A percentile compares a stretch with the other conserved stretches of the same genome.
Conservation (phyloP, 495 filamentous ascomycete genomes). For the Usnea hakonensis region DNA sequence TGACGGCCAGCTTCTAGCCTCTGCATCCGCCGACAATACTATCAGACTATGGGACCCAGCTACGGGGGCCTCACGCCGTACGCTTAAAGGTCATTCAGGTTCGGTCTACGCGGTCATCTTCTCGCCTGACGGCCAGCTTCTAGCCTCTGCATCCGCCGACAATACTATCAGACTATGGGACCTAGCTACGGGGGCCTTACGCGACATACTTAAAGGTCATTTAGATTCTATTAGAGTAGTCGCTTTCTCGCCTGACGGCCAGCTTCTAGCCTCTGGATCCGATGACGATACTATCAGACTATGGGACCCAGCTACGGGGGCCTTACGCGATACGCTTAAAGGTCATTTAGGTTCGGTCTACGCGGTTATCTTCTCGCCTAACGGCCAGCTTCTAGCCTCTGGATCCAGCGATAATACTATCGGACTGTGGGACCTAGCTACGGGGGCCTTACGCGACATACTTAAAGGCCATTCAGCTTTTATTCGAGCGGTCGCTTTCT, state of each 20-base stretch:
- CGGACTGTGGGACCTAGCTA: constrained; percentile 15
- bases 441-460: neutral
- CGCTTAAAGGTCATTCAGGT: too few relatives aligned
- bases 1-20: constrained; percentile 28
- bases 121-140: neutral
- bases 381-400: constrained; percentile 16
- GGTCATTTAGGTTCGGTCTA: constrained; percentile 11
- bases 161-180: neutral
- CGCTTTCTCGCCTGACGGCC: constrained; percentile 34
- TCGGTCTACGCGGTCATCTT: neutral
- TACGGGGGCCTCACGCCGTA: too few relatives aligned
- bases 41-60: too few relatives aligned
- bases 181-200: neutral
- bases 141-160: neutral
- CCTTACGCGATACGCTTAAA: constrained; percentile 11
- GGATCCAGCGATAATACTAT: constrained; percentile 11
- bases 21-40: constrained; percentile 27
- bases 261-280: constrained; percentile 29
- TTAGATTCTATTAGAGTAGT: constrained; percentile 20
- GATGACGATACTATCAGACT: constrained; percentile 30
- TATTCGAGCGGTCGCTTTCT: too few relatives aligned
- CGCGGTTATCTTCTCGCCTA: constrained; percentile 16
- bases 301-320: constrained; percentile 27
- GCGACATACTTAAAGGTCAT: constrained; percentile 21
- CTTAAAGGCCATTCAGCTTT: neutral